Evolutionary conservation across 345 rosid species (phyloP), one percentile per base, ranked within the genome.

Genomic region (Eucalyptus pauciflora): DNA sequence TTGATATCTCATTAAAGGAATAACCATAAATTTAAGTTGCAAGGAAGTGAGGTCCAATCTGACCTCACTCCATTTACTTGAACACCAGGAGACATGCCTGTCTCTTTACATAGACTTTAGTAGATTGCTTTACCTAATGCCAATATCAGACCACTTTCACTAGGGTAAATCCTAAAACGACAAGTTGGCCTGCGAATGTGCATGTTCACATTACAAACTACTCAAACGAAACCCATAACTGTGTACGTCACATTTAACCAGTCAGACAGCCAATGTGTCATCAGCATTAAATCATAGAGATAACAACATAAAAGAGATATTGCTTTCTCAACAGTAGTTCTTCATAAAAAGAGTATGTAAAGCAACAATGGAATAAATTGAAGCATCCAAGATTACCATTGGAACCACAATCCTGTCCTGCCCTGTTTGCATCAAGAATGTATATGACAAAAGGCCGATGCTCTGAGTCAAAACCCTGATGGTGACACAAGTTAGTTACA

Each of bases 371-470:
- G 50, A 67, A 14, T n/a, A 85, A 16, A 86, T 33, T 41, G 43
- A 71, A 76, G 79, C 33, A 87, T 87, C 25, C 51, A 90, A 89
- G 93, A 95, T 94, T 89, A 97, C 99, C 97, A 97, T 96, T 86
- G 99, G 99, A 88, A 97, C 99, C 60, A 97, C 95, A 87, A 97
- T 96, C 91, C 98, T 95, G 92, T 96, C 96, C 89, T 94, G 93
- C 87, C 98, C 97, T 31, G 96, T 94, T 86, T 50, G 94, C 50
- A 94, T 92, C 93, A 97, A 93, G 93, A 95, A 97, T 81, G 99
- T 95, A 90, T 96, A 97, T 71, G 99, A 97, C 41, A 97, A 95
- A 56, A 96, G 97, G 89, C 99, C 98, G 46, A 96, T 93, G 91
- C 99, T 97, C 91, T 96, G 98, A 76, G 98, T 95, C 92, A 92